A percentile compares a stretch with the other conserved stretches of the same genome.
Conservation (phyloP, 1,284 basidiomycete genomes). For the Peniophora sp. region DNA sequence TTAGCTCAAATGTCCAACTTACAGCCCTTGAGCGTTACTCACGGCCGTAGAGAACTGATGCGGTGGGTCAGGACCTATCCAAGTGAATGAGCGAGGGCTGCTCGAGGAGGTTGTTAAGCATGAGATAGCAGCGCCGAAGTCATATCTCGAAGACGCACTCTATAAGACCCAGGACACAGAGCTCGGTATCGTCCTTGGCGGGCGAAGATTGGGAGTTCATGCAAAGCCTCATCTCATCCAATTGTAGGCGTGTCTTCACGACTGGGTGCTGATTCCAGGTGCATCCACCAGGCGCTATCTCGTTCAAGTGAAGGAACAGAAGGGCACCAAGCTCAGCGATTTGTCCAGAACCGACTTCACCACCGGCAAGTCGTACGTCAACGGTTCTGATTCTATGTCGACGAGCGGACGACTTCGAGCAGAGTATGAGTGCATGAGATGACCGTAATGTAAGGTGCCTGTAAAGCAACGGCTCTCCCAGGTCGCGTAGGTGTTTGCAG, state of each 20-base stretch:
- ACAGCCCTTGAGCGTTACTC: too few relatives aligned
- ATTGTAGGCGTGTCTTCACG: not conserved
- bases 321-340: not conserved
- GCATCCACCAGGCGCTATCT: slow-evolving; percentile 1
- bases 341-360: slow-evolving; percentile 9
- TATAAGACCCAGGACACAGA: slow-evolving; percentile 7
- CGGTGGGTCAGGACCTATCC: slow-evolving; percentile 51
- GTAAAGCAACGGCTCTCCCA: slow-evolving; percentile 8
- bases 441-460: slow-evolving; percentile 7
- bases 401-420: slow-evolving; percentile 1
- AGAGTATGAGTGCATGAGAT: slow-evolving; percentile 2
- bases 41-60: slow-evolving; percentile 56
- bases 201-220: slow-evolving; percentile 9
- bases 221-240: slow-evolving; percentile 7
- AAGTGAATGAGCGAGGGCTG: slow-evolving; percentile 42
- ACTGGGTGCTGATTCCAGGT: not conserved
- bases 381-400: not conserved
- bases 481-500: slow-evolving; percentile 5
- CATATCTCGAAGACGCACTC: slow-evolving; percentile 9
- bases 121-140: not conserved
- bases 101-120: not conserved
- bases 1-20: too few relatives aligned
- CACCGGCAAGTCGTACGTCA: slow-evolving; percentile 7
- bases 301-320: not conserved
- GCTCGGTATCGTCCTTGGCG: slow-evolving; percentile 6